A percentile compares a stretch with the other conserved stretches of the same genome.
These are phyloP conservation scores for Yamadazyma siamensis DNA, from an alignment of 1,139 yeast species.

Conservation along the genomic window DNA sequence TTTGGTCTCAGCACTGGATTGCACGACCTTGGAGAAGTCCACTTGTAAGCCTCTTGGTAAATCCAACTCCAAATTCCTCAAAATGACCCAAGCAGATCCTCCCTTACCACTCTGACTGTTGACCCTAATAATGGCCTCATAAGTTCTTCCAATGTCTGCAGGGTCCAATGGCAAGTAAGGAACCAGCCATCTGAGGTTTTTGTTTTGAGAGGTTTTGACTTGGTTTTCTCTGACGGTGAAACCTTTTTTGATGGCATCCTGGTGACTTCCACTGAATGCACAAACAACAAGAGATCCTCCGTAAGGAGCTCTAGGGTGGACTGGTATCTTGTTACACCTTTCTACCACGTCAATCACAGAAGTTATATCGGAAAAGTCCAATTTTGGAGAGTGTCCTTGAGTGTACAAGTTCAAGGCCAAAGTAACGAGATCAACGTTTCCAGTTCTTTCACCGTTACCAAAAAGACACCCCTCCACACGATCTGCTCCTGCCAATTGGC, in stretches of 20 bases:
- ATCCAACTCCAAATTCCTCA: conserved; percentile 45
- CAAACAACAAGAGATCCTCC: conserved; percentile 48
- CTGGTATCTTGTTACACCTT: conserved; percentile 45
- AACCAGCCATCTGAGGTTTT: conserved; percentile 33
- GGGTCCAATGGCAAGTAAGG: conserved; percentile 52
- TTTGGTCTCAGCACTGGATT: conserved; percentile 35
- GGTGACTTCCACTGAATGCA: conserved; percentile 50
- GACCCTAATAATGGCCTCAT: conserved; percentile 51
- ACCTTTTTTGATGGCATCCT: conserved; percentile 51
- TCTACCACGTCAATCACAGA: conserved; percentile 41
- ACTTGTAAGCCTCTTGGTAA: conserved; percentile 47
- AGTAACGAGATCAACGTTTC: conserved; percentile 48
- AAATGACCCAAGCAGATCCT: conserved; percentile 50
- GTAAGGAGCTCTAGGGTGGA: conserved; percentile 49
- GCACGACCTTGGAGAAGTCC: conserved; percentile 39
- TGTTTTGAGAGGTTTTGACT: conserved; percentile 20
- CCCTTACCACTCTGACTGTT: conserved; percentile 52
- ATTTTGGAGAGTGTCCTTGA: conserved; percentile 42
- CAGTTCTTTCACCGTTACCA: conserved; percentile 51
- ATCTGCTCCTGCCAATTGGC: conserved; percentile 49
- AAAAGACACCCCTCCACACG: conserved; percentile 50
- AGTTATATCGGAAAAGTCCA: conserved; percentile 43
- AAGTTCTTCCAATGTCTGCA: conserved; percentile 46
- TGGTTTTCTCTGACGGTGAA: conserved; percentile 30
- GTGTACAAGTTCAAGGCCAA: conserved; percentile 48